Conservation (phyloP, 441 rosid genomes). For the Mallotus repandus region DNA sequence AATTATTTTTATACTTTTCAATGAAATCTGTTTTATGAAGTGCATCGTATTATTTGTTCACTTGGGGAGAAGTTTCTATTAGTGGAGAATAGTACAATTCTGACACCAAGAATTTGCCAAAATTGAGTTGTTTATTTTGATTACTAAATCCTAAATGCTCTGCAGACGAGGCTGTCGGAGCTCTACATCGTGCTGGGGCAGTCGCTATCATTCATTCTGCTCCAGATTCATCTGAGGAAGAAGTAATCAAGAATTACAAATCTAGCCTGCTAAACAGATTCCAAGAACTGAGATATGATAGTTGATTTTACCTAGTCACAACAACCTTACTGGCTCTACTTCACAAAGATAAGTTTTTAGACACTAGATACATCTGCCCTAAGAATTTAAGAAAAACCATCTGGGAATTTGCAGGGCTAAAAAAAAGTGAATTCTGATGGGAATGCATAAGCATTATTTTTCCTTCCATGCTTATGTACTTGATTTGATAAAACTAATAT, state of each 20-base stretch:
- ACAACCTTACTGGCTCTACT: neutral
- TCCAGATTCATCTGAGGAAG: constrained; percentile 51
- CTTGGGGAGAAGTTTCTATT: neutral
- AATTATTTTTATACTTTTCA: too few species aligned
- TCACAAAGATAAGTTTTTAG: neutral
- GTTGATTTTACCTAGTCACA: constrained; percentile 22
- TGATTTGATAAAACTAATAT: neutral
- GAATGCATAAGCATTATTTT: neutral
- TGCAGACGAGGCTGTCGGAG: constrained; percentile 77
- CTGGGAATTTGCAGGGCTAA: neutral
- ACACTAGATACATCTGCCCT: too few species aligned
- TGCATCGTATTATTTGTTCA: neutral
- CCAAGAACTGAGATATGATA: constrained; percentile 48
- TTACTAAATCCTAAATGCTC: constrained; percentile 13
- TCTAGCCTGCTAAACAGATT: constrained; percentile 66
- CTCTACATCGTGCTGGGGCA: constrained; percentile 63
- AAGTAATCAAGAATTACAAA: constrained; percentile 53
- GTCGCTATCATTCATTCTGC: constrained; percentile 48
- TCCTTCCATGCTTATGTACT: neutral
- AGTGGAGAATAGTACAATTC: neutral
- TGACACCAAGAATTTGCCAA: neutral
- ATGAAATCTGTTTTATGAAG: too few species aligned
- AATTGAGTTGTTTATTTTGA: neutral
- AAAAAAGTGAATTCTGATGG: neutral
- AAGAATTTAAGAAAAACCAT: too few species aligned